Base-by-base conservation (phyloP, 441 rosid genomes). In the Gossypium davidsonii region DNA sequence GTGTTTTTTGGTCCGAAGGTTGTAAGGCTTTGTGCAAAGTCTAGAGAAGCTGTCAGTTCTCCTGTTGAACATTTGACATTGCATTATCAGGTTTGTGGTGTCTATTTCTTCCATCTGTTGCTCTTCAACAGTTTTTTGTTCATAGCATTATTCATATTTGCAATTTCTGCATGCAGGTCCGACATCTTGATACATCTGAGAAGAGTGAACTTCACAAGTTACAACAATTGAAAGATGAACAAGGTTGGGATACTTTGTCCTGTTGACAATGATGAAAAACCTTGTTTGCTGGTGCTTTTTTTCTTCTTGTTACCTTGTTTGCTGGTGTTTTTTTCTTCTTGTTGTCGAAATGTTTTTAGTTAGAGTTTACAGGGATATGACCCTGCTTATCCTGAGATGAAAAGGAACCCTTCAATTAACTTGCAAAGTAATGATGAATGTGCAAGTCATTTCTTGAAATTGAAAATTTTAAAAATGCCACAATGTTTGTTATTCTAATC, bases 61-160 rank as follows among this genome's bases (percentile, higher is more conserved):
- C 99, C 99, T 49, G 96, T 96, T 74, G 99, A 96, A 84, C 97
- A 96, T 89, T 86, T 96, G 81, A 96, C 98, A 59, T 96, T 96
- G 77, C 99, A 96, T 78, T 96, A 96, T 87, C 99, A 96, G 97
- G 99, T 93, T 81, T 68, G 86, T 74, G 44, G 25, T 68, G 51
- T 53, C 21, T 53, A 62, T 51, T 76, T 57, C n/a, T 44, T 11
- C 71, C 73, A 55, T 71, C 11, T 71, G 10, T 63, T 21, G 37
- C 21, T 65, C 57, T 65, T 73, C 52, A 3, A 1, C 15, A 39
- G 39, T 23, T 39, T n/a, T 65, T 61, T 46, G 4, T 55, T 79
- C 62, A 17, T 46, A 52, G 73, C 56, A 48, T 72, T 68, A 66
- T 62, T 82, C 64, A 72, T 69, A 26, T 70, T 67, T 12, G 31